phyloP scores from a whole-genome alignment of 495 filamentous ascomycete species.

The Neurospora africana region DNA sequence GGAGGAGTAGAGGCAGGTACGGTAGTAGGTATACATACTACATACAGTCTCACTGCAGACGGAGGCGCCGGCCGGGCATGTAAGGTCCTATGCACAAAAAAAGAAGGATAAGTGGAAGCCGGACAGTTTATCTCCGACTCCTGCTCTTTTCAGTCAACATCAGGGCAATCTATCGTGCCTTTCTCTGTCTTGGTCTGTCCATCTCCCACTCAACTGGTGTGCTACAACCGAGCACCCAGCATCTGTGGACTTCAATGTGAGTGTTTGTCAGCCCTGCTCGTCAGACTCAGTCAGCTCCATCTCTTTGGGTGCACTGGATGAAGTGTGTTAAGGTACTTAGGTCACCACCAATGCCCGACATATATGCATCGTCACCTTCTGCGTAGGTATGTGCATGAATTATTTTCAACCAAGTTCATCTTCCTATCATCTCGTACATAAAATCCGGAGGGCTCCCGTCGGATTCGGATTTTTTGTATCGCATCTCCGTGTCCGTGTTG shows the following conservation, averaged over 20 bases:
- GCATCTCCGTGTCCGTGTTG: neutral
- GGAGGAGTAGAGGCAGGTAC: neutral
- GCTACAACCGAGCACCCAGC: too few species aligned
- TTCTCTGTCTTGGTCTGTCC: neutral
- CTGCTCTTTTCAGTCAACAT: neutral
- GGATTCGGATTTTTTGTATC: neutral
- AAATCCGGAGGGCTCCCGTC: neutral
- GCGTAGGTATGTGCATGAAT: neutral
- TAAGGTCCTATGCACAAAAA: neutral
- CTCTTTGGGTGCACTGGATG: neutral
- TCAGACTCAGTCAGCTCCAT: neutral
- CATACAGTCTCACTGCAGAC: neutral
- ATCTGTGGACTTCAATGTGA: neutral
- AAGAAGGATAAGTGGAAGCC: neutral
- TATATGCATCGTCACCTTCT: neutral
- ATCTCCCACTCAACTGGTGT: neutral
- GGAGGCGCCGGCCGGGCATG: neutral
- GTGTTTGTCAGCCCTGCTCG: neutral
- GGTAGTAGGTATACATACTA: neutral
- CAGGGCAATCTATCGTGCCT: neutral
- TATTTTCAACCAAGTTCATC: neutral
- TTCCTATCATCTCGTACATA: neutral
- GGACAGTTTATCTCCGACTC: neutral
- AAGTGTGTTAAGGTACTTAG: neutral
- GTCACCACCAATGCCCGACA: neutral